Evolutionary conservation across 2,329 filamentous ascomycete genomes (phyloP).

Genomic region (Penicillium sp.): DNA sequence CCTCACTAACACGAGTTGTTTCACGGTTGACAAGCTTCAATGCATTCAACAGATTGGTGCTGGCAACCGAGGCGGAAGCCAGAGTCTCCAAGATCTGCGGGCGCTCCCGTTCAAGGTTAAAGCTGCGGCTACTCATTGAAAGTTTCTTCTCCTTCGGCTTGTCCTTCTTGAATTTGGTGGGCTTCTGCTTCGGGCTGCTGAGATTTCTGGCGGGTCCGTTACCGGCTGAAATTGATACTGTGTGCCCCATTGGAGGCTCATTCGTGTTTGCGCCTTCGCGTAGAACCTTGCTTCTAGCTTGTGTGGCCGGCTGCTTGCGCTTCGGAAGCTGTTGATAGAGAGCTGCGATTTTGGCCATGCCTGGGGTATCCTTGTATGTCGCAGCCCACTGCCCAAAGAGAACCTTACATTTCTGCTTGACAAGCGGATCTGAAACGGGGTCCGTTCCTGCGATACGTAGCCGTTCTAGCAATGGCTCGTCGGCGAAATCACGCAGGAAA

Average conservation of each 20-base stretch:
- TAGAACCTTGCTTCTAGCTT: constrained; percentile 79
- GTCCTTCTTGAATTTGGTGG: constrained; percentile 47
- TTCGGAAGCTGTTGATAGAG: constrained; percentile 71
- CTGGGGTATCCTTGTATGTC: constrained; percentile 76
- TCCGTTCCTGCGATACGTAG: constrained; percentile 85
- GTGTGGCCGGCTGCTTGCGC: constrained; percentile 68
- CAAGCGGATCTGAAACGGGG: constrained; percentile 75
- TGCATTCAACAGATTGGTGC: constrained; percentile 85
- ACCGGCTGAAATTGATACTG: constrained; percentile 39
- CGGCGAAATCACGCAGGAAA: constrained; percentile 83
- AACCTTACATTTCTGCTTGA: constrained; percentile 83
- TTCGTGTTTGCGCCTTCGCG: constrained; percentile 66
- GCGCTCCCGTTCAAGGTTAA: constrained; percentile 85
- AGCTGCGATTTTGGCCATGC: constrained; percentile 74
- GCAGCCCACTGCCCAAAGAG: constrained; percentile 84
- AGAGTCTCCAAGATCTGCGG: constrained; percentile 84
- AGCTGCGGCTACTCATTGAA: constrained; percentile 52
- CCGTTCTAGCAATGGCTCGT: constrained; percentile 88
- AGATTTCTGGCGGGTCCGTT: constrained; percentile 39
- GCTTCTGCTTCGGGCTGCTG: constrained; percentile 38
- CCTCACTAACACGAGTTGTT: constrained; percentile 80
- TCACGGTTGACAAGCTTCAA: constrained; percentile 91
- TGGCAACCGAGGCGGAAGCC: constrained; percentile 81
- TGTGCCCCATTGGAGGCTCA: constrained; percentile 39
- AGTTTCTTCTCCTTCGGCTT: constrained; percentile 60